Conservation (phyloP, 163 green algal species). For the Prototheca stagnorum region DNA sequence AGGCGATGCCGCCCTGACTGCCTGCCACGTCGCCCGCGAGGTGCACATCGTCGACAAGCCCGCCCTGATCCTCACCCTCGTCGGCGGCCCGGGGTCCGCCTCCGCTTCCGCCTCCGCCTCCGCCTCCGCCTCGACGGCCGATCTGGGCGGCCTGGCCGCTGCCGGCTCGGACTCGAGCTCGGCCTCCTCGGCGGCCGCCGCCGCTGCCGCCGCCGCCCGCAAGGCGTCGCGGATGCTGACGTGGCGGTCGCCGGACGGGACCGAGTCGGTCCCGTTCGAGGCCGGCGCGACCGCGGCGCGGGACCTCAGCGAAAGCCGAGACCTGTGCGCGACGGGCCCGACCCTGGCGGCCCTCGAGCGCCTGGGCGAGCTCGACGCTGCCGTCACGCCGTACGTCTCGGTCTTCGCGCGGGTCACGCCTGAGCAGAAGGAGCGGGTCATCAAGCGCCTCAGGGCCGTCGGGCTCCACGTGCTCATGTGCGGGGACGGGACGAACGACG, state of each 20-base stretch:
- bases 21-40: slow-evolving; percentile 64
- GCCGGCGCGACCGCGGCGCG: slow-evolving; percentile 22
- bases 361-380: slow-evolving; percentile 9
- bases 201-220: not conserved
- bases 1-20: slow-evolving; percentile 83
- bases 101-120: no score
- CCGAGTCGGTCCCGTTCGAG: slow-evolving; percentile 16
- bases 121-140: not conserved
- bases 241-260: slow-evolving; percentile 62
- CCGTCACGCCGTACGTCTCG: slow-evolving; percentile 36
- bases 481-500: slow-evolving; percentile 97
- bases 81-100: not conserved
- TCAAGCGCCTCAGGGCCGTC: slow-evolving; percentile 53
- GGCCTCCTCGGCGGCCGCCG: not conserved
- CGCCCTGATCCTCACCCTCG: slow-evolving; percentile 45
- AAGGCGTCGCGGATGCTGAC: not conserved
- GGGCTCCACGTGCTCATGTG: slow-evolving; percentile 86
- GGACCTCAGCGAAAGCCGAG: slow-evolving; percentile 47
- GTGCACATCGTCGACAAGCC: slow-evolving; percentile 43
- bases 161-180: not conserved
- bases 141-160: not conserved
- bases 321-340: slow-evolving; percentile 74
- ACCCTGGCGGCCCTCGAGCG: slow-evolving; percentile 47
- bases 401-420: slow-evolving; percentile 89
- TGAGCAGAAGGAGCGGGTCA: slow-evolving; percentile 93